A percentile compares a stretch with the other conserved stretches of the same genome.
Evolutionary conservation across 2,329 filamentous ascomycete genomes (phyloP).

Genomic region (Claviceps humidiphila): DNA sequence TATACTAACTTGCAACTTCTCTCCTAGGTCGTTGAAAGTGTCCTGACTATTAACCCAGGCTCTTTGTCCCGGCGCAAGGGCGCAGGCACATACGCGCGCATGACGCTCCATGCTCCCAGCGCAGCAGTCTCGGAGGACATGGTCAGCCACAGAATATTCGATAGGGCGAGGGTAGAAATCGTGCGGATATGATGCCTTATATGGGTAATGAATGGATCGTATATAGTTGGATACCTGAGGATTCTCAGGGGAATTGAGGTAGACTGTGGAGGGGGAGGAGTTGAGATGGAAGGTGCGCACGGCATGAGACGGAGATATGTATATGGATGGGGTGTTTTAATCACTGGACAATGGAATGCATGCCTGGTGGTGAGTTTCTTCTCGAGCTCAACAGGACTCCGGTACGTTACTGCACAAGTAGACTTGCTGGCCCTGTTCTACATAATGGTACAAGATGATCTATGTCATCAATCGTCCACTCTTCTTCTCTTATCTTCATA

Average conservation of each 20-base stretch:
- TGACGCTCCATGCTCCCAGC: slow-evolving; percentile 57
- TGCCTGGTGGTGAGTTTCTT: too few relatives aligned
- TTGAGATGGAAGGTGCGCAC: background rate
- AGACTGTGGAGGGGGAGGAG: background rate
- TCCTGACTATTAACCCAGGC: slow-evolving; percentile 83
- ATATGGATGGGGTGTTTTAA: too few relatives aligned
- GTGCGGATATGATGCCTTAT: slow-evolving; percentile 43
- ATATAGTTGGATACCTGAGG: too few relatives aligned
- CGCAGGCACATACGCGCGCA: slow-evolving; percentile 71
- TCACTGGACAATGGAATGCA: too few relatives aligned
- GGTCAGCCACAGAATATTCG: slow-evolving; percentile 63
- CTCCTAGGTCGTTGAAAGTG: slow-evolving; percentile 70
- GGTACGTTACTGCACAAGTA: background rate
- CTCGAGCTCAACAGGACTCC: too few relatives aligned
- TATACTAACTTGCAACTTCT: slow-evolving; percentile 6
- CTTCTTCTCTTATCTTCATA: slow-evolving; percentile 48
- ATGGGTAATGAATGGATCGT: too few relatives aligned
- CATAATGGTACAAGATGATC: background rate
- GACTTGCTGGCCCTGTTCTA: background rate
- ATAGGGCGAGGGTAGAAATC: slow-evolving; percentile 77
- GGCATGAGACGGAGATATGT: too few relatives aligned
- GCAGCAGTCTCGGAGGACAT: slow-evolving; percentile 47
- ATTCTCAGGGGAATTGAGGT: background rate
- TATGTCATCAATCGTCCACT: slow-evolving; percentile 28
- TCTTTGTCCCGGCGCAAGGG: slow-evolving; percentile 72